A percentile compares a stretch with the other conserved stretches of the same genome.
These are phyloP conservation scores for Alternaria sp. DNA, from an alignment of 2,329 filamentous ascomycete genomes.

Conservation along the genomic window DNA sequence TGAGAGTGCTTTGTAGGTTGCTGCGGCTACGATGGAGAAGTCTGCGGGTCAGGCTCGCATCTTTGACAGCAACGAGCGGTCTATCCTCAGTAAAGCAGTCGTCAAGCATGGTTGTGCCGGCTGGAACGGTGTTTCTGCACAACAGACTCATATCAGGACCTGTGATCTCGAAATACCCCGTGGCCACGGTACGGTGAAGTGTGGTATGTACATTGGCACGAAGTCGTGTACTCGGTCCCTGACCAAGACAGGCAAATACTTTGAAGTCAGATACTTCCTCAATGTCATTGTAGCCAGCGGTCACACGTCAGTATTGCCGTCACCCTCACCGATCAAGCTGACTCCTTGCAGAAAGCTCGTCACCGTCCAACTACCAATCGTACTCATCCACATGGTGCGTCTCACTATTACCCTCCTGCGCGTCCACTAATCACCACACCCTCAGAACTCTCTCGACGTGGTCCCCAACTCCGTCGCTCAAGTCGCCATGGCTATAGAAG, in stretches of 20 bases:
- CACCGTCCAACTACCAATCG: conserved; percentile 61
- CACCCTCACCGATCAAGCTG: conserved; percentile 12
- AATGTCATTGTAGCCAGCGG: conserved; percentile 56
- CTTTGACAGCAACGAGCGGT: conserved; percentile 59
- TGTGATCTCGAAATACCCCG: conserved; percentile 59
- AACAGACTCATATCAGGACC: conserved; percentile 55
- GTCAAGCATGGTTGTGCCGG: conserved; percentile 53
- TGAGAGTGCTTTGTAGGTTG: conserved; percentile 44
- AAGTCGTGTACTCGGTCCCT: neutral
- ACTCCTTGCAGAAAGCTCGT: conserved; percentile 53
- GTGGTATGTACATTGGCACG: conserved; percentile 43
- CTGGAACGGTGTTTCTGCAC: conserved; percentile 56
- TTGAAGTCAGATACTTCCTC: conserved; percentile 63
- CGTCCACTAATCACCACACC: neutral
- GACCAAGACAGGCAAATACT: conserved; percentile 56
- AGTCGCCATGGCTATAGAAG: conserved; percentile 62
- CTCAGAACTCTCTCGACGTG: conserved; percentile 61
- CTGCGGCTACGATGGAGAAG: conserved; percentile 57
- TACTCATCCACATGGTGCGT: conserved; percentile 60
- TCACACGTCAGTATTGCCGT: conserved; percentile 46
- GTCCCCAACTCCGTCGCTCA: conserved; percentile 62
- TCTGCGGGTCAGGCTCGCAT: conserved; percentile 59
- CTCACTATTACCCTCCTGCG: too few species aligned
- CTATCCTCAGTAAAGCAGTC: conserved; percentile 52
- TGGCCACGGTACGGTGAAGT: conserved; percentile 59